A percentile compares a stretch with the other conserved stretches of the same genome.
phyloP scores from a whole-genome alignment of 768 basidiomycete species.

The Tulasnella sp. region DNA sequence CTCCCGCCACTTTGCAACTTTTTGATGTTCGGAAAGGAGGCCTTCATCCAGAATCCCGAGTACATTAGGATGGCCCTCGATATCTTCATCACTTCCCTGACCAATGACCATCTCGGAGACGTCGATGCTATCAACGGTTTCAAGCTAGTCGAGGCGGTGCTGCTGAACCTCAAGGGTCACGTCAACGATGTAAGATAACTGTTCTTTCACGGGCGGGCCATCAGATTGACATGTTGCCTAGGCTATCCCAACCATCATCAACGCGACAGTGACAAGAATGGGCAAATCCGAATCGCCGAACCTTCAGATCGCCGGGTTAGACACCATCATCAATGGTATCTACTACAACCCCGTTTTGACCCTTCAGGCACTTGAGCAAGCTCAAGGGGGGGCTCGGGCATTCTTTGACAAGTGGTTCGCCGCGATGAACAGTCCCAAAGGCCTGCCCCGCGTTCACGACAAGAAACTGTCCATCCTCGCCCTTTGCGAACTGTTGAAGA shows the following conservation, averaged over 20 bases:
- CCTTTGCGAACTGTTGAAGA: slow-evolving; percentile 74
- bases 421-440: slow-evolving; percentile 58
- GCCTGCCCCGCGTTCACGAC: slow-evolving; percentile 84
- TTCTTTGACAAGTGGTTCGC: slow-evolving; percentile 89
- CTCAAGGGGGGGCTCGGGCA: slow-evolving; percentile 62
- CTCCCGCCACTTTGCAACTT: slow-evolving; percentile 87
- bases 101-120: slow-evolving; percentile 73
- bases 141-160: slow-evolving; percentile 79
- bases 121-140: slow-evolving; percentile 82
- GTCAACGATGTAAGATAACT: slow-evolving; percentile 68
- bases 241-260: slow-evolving; percentile 68
- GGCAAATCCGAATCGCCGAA: slow-evolving; percentile 62
- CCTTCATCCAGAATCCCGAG: slow-evolving; percentile 70
- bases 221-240: slow-evolving; percentile 41
- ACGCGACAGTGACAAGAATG: slow-evolving; percentile 60
- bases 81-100: slow-evolving; percentile 77
- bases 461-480: slow-evolving; percentile 82
- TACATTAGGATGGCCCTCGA: slow-evolving; percentile 82
- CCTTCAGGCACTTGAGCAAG: slow-evolving; percentile 70
- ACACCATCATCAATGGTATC: slow-evolving; percentile 80
- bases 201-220: neutral
- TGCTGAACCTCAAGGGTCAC: slow-evolving; percentile 77
- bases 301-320: slow-evolving; percentile 75
- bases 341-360: slow-evolving; percentile 82
- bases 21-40: slow-evolving; percentile 77